Percentiles rank a stretch among this genome's conserved stretches.
phyloP scores from a whole-genome alignment of 139 green algal species.

The Micractinium conductrix region DNA sequence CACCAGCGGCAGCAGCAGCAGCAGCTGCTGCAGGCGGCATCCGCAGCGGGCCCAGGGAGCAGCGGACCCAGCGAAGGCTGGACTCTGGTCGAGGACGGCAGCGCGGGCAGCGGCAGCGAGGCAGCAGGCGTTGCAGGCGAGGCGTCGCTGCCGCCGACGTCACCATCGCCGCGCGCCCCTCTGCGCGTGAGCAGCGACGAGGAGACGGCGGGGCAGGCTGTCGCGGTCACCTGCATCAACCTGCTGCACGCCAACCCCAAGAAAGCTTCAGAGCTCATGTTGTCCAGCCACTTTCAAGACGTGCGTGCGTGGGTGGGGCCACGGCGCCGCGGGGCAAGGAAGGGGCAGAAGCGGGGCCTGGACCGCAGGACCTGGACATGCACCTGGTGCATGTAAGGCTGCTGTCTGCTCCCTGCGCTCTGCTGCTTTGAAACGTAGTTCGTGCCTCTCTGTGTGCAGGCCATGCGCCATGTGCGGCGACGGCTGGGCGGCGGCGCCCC shows the following conservation, averaged over 20 bases:
- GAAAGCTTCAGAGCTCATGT: slow-evolving; percentile 69
- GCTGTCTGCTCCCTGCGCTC: not conserved
- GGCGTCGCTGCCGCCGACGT: not conserved
- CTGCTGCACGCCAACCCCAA: slow-evolving; percentile 87
- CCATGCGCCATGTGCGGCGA: slow-evolving; percentile 63
- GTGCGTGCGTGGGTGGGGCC: slow-evolving; percentile 13
- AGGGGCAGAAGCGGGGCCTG: too few relatives aligned
- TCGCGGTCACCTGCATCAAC: slow-evolving; percentile 92
- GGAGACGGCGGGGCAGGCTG: slow-evolving; percentile 2
- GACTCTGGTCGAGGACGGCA: slow-evolving; percentile 14
- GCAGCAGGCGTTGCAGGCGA: not conserved
- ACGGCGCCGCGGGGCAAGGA: too few relatives aligned
- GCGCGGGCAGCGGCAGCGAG: not conserved
- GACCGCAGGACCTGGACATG: not conserved
- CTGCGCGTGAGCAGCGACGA: too few relatives aligned
- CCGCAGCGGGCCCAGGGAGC: not conserved
- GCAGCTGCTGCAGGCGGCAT: not conserved
- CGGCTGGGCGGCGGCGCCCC: slow-evolving; percentile 30
- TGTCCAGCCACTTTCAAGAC: slow-evolving; percentile 79
- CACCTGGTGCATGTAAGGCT: not conserved
- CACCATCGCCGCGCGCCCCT: not conserved
- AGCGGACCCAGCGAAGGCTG: slow-evolving; percentile 3
- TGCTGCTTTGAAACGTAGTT: not conserved
- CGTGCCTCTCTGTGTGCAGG: slow-evolving; percentile 26
- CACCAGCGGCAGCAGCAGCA: not conserved